phyloP scores from a whole-genome alignment of 768 basidiomycete genomes.

The Phanerochaete sordida region DNA sequence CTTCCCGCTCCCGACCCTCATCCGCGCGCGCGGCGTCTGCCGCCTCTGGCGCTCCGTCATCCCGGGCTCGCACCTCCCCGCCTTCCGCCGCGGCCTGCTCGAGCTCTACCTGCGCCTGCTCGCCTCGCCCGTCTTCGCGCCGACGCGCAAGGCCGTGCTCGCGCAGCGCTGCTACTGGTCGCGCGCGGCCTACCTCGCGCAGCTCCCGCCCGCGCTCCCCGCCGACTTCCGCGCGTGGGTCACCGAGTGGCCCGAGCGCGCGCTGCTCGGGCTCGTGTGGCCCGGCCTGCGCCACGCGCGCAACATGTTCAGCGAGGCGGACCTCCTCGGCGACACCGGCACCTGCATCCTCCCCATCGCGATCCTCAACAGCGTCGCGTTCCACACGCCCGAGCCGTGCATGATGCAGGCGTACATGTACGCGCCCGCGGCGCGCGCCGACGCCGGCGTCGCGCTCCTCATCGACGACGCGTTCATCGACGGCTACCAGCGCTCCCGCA shows the following conservation, averaged over 20 bases:
- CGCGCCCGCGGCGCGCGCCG: neutral
- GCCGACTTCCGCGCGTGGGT: constrained; percentile 23
- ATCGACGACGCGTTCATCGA: constrained; percentile 8
- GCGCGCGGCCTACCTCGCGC: constrained; percentile 5
- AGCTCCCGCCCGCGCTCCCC: constrained; percentile 14
- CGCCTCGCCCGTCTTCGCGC: constrained; percentile 15
- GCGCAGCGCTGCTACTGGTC: constrained; percentile 14
- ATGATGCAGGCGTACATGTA: neutral
- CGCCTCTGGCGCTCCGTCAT: constrained; percentile 16
- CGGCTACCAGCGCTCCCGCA: constrained; percentile 9
- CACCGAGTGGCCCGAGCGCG: constrained; percentile 25
- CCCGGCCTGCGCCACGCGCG: constrained; percentile 15
- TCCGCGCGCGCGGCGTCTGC: constrained; percentile 19
- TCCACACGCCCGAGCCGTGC: neutral
- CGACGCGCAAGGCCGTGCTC: constrained; percentile 14
- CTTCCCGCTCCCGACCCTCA: constrained; percentile 18
- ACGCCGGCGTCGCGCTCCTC: neutral
- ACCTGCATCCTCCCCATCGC: neutral
- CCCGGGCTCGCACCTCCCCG: constrained; percentile 16
- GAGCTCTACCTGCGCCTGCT: constrained; percentile 17
- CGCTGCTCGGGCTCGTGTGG: constrained; percentile 17
- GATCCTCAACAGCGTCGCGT: neutral
- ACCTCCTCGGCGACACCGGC: neutral
- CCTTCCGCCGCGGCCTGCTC: constrained; percentile 19
- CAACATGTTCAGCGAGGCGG: neutral